Conservation (phyloP, 768 basidiomycete species). For the Boletus pseudo-olivaceus region DNA sequence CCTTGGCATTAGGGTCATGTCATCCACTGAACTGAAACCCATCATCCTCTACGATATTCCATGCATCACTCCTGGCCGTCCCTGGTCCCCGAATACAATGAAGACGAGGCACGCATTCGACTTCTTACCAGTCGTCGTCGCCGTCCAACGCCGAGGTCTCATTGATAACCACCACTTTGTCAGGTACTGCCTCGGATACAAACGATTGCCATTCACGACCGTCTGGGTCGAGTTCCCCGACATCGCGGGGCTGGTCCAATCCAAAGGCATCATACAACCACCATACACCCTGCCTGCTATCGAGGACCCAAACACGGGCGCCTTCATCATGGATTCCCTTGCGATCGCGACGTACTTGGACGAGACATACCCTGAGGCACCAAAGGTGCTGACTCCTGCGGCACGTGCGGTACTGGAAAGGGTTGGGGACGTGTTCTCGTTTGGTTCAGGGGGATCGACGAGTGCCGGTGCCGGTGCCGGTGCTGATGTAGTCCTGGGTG, state of each 20-base stretch:
- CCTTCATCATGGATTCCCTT: constrained; percentile 40
- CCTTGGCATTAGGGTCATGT: constrained; percentile 1
- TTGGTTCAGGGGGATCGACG: background rate
- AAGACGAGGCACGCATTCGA: constrained; percentile 5
- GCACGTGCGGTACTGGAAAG: constrained; percentile 33
- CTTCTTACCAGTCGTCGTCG: too few relatives aligned
- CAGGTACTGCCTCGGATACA: constrained; percentile 18
- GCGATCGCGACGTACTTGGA: constrained; percentile 52
- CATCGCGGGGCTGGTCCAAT: constrained; percentile 33
- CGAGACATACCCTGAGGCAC: constrained; percentile 42
- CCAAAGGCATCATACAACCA: constrained; percentile 23
- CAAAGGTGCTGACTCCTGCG: constrained; percentile 35
- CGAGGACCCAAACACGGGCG: constrained; percentile 41
- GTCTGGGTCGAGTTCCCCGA: constrained; percentile 39
- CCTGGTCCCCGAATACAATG: constrained; percentile 35
- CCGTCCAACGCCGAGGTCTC: background rate
- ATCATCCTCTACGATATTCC: constrained; percentile 38
- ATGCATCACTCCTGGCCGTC: constrained; percentile 20
- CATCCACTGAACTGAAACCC: constrained; percentile 10
- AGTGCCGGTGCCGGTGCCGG: background rate
- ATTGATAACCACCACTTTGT: background rate
- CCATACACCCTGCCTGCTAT: constrained; percentile 49
- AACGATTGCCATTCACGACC: constrained; percentile 11
- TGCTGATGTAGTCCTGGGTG: background rate
- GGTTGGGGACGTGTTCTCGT: constrained; percentile 19